Evolutionary conservation across 75 land plant species (phyloP).

Genomic region (Pinus tabuliformis): DNA sequence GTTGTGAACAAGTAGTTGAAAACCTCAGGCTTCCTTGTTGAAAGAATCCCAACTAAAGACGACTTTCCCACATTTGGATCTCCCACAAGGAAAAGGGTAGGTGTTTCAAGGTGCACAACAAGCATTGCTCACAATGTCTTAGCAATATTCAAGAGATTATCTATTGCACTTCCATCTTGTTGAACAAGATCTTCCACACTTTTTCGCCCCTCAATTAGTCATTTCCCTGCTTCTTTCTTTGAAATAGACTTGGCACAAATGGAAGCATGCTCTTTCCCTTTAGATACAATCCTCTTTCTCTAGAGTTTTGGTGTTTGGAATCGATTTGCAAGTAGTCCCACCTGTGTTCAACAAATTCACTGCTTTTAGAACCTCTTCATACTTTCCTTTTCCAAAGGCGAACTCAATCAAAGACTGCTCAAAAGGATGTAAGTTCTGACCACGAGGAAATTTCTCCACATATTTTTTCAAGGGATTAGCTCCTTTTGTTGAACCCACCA

Average conservation of each 20-base stretch:
- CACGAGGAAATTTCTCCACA: slow-evolving; percentile 69
- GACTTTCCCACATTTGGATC: slow-evolving; percentile 99
- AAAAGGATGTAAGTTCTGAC: slow-evolving; percentile 77
- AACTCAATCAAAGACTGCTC: slow-evolving; percentile 91
- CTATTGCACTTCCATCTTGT: too few relatives aligned
- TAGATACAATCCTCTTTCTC: too few relatives aligned
- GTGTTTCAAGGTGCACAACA: slow-evolving; percentile 72
- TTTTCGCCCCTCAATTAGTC: too few relatives aligned
- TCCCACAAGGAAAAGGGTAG: slow-evolving; percentile 97
- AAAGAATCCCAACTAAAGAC: slow-evolving; percentile 87
- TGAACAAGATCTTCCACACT: too few relatives aligned
- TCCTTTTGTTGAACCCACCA: slow-evolving; percentile 89
- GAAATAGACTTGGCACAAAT: too few relatives aligned
- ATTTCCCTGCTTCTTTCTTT: too few relatives aligned
- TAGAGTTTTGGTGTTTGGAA: too few relatives aligned
- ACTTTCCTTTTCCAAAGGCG: slow-evolving; percentile 91
- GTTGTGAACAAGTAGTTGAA: slow-evolving; percentile 99
- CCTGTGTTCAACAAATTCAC: too few relatives aligned
- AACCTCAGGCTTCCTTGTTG: slow-evolving; percentile 98
- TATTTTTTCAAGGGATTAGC: slow-evolving; percentile 75
- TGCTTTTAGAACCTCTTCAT: slow-evolving; percentile 71
- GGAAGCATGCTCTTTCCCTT: too few relatives aligned
- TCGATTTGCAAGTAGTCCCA: too few relatives aligned
- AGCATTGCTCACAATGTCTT: slow-evolving; percentile 94
- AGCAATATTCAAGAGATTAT: slow-evolving; percentile 7